Percentiles rank a stretch among this genome's conserved stretches.
These are phyloP conservation scores for Diutina neorugosa DNA, from an alignment of 1,139 yeast genomes.

Conservation along the genomic window DNA sequence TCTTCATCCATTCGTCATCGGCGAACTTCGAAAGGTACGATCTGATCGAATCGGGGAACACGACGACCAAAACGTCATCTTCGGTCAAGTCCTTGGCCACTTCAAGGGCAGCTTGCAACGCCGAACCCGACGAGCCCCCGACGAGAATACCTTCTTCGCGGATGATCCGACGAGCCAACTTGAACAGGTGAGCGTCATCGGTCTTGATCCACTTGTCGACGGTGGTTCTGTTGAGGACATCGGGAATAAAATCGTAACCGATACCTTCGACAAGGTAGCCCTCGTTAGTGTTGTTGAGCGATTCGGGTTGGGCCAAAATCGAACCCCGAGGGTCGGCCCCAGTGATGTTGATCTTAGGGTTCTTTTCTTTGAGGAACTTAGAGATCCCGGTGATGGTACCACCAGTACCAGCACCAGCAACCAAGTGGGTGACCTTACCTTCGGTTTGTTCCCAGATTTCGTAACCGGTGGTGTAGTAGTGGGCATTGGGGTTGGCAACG, in stretches of 20 bases:
- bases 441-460: slow-evolving; percentile 79
- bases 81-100: slow-evolving; percentile 62
- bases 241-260: slow-evolving; percentile 84
- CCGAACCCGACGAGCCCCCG: slow-evolving; percentile 84
- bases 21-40: slow-evolving; percentile 82
- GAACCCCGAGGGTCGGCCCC: slow-evolving; percentile 90
- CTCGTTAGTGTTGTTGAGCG: slow-evolving; percentile 47
- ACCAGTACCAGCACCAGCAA: slow-evolving; percentile 91
- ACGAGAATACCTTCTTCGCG: slow-evolving; percentile 79
- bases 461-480: slow-evolving; percentile 73
- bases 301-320: slow-evolving; percentile 69
- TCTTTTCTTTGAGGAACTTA: slow-evolving; percentile 61
- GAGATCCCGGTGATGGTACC: slow-evolving; percentile 77
- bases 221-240: slow-evolving; percentile 53
- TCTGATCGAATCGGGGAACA: slow-evolving; percentile 81
- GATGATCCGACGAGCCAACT: slow-evolving; percentile 72
- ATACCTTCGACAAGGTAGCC: slow-evolving; percentile 83
- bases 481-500: slow-evolving; percentile 73
- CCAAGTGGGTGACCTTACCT: slow-evolving; percentile 61
- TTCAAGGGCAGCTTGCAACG: slow-evolving; percentile 68
- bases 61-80: slow-evolving; percentile 67
- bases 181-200: slow-evolving; percentile 71
- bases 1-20: slow-evolving; percentile 86
- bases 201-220: slow-evolving; percentile 83
- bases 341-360: slow-evolving; percentile 47